Evolutionary conservation across 2,329 filamentous ascomycete species (phyloP), one percentile per base, ranked within the genome.

Genomic region (Penicillium aurantiogriseum): DNA sequence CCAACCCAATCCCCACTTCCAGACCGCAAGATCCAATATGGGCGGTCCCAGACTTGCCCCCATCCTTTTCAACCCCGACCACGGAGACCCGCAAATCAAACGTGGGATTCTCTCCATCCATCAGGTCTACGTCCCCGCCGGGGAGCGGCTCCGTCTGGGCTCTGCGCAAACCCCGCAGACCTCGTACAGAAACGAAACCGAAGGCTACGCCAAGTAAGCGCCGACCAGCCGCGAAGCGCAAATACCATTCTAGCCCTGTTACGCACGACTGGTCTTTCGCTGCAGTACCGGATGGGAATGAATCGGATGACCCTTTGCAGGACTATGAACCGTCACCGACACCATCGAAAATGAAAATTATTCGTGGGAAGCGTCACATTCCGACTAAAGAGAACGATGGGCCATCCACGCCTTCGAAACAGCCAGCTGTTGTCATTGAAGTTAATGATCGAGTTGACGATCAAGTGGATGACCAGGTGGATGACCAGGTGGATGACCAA

Each of bases 271-370:
- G 72, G 73, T 74, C 69, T 43, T 76, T 76, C 55, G 71, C 73
- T 39, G 59, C 67, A 39, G 57, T 65, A 11, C 62, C 66, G n/a
- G 71, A 73, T 43, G 68, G 65, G 50, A 71, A 67, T 52, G 75
- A 77, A 59, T 77, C 76, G n/a, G 76, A 77, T 60, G 76, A 77
- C 57, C 76, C 76, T 44, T 65, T 77, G 51, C 74, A 76, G 55
- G 71, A 76, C 29, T 57, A 67, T 27, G 66, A 68, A 56, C 65
- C 69, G 13, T 74, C 73, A 2, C 70, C 69, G 33, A 69, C 67
- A n/a, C 62, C 68, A 17, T 72, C 66, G 25, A 59, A 49, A 36
- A 17, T 59, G 8, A 38, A 60, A 27, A 63, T 67, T 31, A 63
- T 69, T 38, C 64, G 66, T 44, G 65, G 67, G 19, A 69, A 65